Conservation (phyloP, 441 rosid species). For the Pelargonium citronellum region DNA sequence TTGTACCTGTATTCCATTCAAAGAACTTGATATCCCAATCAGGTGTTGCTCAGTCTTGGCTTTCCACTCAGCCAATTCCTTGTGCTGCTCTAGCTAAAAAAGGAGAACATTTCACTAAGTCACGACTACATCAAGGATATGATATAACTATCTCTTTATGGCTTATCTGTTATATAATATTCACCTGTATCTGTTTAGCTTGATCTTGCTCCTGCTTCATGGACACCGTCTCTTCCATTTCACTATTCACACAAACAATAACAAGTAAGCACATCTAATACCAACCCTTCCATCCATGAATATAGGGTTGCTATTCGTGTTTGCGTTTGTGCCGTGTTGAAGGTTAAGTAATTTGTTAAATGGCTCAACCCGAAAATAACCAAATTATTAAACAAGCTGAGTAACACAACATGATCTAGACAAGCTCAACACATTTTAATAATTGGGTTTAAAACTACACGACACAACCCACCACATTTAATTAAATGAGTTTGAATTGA, state of each 20-base stretch:
- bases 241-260: slow-evolving; percentile 36
- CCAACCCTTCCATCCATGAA: background rate
- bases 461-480: no score
- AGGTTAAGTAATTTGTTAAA: no score
- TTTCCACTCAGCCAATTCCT: slow-evolving; percentile 58
- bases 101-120: background rate
- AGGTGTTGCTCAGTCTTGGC: slow-evolving; percentile 51
- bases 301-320: background rate
- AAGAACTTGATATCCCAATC: slow-evolving; percentile 53
- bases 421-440: no score
- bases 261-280: background rate
- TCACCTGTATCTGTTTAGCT: slow-evolving; percentile 53
- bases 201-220: slow-evolving; percentile 45
- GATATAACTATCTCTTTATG: slow-evolving; percentile 10
- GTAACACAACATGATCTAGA: no score
- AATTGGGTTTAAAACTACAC: no score
- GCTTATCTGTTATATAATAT: slow-evolving; percentile 17
- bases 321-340: no score
- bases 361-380: no score
- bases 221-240: slow-evolving; percentile 40
- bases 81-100: slow-evolving; percentile 41
- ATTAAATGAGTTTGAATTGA: no score
- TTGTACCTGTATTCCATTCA: slow-evolving; percentile 64
- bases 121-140: slow-evolving; percentile 15
- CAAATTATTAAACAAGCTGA: no score